Base-by-base conservation (phyloP, 2,329 filamentous ascomycete genomes). In the Bipolaris victoriae region DNA sequence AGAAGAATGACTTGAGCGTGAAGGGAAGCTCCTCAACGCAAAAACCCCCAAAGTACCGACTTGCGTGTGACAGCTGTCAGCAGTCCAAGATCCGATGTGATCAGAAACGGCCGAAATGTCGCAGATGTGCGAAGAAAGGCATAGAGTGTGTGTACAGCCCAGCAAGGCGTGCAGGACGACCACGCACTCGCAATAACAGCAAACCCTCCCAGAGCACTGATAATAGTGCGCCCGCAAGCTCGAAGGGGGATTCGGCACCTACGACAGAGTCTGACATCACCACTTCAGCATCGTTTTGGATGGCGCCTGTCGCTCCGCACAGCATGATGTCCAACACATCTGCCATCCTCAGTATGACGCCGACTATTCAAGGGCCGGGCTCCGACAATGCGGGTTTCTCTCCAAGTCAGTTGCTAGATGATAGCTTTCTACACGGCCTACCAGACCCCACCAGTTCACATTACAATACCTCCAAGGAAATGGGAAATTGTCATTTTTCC, bases 111-210 rank as follows among this genome's bases (percentile, higher is more conserved):
- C 52, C 52, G 9, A 55, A 55, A 55, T 55, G 46, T 45, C 52
- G 52, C 52, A 55, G 52, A 51, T 55, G 52, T 31, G 52, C 52
- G n/a, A 55, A 55, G 47, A 55, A 55, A 22, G 52, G 52, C 16
- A 55, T 45, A 22, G 46, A 55, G 7, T 55, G 52, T 36, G 52
- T 55, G 16, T 55, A 55, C 40, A 55, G 52, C 31, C 52, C 52
- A 29, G 52, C 52, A 15, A 48, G 47, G n/a, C 52, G 52, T 31
- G 52, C 46, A 5, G 52, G 52, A 31, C 52, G 52, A 44, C 52
- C 52, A 31, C 52, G 52, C 37, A 55, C 52, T 26, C 52, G 52
- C 29, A 55, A 55, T 16, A 44, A 40, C 22, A 51, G 24, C 46
- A 55, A 55, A 39, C 39, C 22, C 52, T 36, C 52, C 11, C 22